Percentiles rank a stretch among this genome's conserved stretches.
Evolutionary conservation across 306 rosid species (phyloP).

Genomic region (Glycine latifolia): DNA sequence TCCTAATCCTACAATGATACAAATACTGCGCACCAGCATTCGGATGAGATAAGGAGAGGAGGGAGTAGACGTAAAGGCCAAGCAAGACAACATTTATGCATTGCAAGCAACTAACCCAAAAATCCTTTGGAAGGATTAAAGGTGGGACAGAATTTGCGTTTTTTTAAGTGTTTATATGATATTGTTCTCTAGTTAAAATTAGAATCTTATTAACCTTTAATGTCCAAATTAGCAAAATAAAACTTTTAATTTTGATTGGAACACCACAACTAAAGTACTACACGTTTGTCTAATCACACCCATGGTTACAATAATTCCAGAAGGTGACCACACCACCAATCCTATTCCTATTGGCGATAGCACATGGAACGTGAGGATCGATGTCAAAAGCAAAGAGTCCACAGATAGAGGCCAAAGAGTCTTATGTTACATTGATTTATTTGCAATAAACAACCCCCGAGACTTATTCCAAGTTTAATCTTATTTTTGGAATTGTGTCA

Average conservation of each 20-base stretch:
- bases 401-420: neutral
- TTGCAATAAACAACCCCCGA: neutral
- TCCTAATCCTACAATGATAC: neutral
- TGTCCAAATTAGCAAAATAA: neutral
- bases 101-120: neutral
- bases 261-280: neutral
- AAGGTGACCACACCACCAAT: constrained; percentile 35
- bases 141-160: too few relatives aligned
- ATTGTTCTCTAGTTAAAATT: neutral
- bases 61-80: constrained; percentile 36
- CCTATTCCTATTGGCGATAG: neutral
- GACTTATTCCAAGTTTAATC: neutral
- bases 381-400: neutral
- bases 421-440: neutral
- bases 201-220: neutral
- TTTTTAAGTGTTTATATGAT: neutral
- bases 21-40: neutral
- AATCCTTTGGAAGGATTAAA: neutral
- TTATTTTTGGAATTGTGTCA: neutral
- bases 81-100: constrained; percentile 33
- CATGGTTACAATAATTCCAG: constrained; percentile 16
- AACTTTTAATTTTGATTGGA: neutral
- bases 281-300: neutral
- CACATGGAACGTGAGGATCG: constrained; percentile 1
- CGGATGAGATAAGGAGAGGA: neutral